Percentiles rank a stretch among this genome's conserved stretches.
These are phyloP conservation scores for Syzygium grande DNA, from an alignment of 345 rosid species.

Conservation along the genomic window DNA sequence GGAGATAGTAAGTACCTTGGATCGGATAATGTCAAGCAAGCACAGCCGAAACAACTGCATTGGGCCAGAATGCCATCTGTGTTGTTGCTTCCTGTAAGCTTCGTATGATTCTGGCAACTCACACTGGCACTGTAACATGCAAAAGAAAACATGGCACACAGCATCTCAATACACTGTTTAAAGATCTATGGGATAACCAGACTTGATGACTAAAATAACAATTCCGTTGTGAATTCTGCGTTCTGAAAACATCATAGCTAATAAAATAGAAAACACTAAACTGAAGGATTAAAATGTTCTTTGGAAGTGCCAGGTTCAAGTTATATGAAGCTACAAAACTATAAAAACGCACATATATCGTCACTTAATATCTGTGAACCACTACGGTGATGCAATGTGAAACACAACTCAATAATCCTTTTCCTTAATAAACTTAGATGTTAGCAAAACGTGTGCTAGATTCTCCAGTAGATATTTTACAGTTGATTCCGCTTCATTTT, in stretches of 20 bases:
- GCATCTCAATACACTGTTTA: not conserved
- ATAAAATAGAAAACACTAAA: not conserved
- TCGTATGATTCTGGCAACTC: constrained; percentile 52
- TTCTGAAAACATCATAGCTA: not conserved
- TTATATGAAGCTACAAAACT: not conserved
- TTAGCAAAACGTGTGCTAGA: not conserved
- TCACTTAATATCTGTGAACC: not conserved
- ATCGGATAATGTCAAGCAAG: constrained; percentile 23
- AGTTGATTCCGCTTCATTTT: not conserved
- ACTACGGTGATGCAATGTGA: not conserved
- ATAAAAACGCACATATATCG: not conserved
- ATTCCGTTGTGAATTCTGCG: not conserved
- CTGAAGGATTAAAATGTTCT: not conserved
- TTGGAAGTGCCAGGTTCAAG: not conserved
- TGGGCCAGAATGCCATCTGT: constrained; percentile 56
- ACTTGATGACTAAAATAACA: not conserved
- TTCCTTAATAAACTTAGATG: not conserved
- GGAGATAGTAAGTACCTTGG: constrained; percentile 29
- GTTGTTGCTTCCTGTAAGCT: constrained; percentile 50
- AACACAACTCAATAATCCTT: not conserved
- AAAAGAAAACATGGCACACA: not conserved
- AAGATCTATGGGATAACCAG: not conserved
- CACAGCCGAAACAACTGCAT: constrained; percentile 52
- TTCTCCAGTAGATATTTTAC: not conserved
- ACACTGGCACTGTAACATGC: constrained; percentile 34